Evolutionary conservation across 192 early-diverging fungal genomes (phyloP).

Genomic region (Nowakowskiella sp.): DNA sequence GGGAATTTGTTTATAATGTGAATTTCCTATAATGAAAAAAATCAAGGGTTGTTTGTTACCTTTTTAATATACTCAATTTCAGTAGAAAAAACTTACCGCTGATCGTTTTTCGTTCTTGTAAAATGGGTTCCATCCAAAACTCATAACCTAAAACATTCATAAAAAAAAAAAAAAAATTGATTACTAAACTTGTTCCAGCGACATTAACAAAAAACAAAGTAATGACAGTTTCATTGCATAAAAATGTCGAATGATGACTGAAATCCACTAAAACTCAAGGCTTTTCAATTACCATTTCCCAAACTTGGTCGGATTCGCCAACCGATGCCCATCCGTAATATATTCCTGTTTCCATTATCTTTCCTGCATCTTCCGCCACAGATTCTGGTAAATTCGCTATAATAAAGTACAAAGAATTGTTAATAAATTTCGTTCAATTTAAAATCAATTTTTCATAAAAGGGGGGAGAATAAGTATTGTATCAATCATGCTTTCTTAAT

Average conservation of each 20-base stretch:
- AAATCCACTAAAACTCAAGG: neutral
- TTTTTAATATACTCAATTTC: neutral
- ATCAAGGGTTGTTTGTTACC: too few species aligned
- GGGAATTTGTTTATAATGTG: slow-evolving; percentile 86
- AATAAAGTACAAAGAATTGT: neutral
- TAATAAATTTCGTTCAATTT: slow-evolving; percentile 2
- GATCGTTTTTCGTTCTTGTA: slow-evolving; percentile 94
- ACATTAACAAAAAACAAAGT: too few species aligned
- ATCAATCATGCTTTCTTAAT: neutral
- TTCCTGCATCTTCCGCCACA: slow-evolving; percentile 55
- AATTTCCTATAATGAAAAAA: slow-evolving; percentile 66
- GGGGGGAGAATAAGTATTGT: neutral
- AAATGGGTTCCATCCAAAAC: slow-evolving; percentile 98
- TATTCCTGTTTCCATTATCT: slow-evolving; percentile 72
- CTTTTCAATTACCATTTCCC: slow-evolving; percentile 73
- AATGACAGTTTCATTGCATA: too few species aligned
- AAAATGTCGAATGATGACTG: too few species aligned
- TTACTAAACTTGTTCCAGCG: too few species aligned
- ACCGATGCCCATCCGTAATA: slow-evolving; percentile 94
- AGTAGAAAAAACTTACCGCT: slow-evolving; percentile 49
- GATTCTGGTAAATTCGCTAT: slow-evolving; percentile 84
- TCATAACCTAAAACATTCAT: slow-evolving; percentile 47
- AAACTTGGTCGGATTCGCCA: slow-evolving; percentile 44
- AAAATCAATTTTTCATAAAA: neutral
- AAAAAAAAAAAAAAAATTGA: neutral